Evolutionary conservation across 495 filamentous ascomycete genomes (phyloP).

Genomic region (Entonaema liquescens): DNA sequence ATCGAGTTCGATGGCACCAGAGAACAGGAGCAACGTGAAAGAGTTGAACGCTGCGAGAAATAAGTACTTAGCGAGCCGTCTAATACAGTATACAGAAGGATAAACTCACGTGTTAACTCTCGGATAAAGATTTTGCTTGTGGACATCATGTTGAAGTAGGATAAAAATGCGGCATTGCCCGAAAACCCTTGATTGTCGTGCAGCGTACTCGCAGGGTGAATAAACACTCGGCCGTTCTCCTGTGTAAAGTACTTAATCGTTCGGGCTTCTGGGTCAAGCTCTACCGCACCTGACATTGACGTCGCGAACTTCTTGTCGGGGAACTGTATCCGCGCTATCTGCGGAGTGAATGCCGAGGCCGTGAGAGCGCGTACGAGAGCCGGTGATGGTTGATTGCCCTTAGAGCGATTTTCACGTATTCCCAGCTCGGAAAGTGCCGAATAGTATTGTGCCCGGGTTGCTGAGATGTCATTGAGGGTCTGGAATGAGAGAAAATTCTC

Average conservation of each 20-base stretch:
- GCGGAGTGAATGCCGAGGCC: conserved; percentile 90
- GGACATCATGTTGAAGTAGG: conserved; percentile 88
- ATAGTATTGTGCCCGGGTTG: conserved; percentile 85
- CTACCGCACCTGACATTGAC: conserved; percentile 84
- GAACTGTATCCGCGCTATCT: conserved; percentile 88
- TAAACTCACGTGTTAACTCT: conserved; percentile 81
- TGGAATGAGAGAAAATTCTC: conserved; percentile 86
- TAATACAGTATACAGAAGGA: neutral
- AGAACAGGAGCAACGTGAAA: conserved; percentile 90
- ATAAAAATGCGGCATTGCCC: conserved; percentile 73
- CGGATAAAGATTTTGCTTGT: conserved; percentile 89
- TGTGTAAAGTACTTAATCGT: conserved; percentile 92
- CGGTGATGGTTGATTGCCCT: conserved; percentile 58
- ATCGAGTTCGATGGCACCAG: conserved; percentile 83
- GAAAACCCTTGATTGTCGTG: conserved; percentile 82
- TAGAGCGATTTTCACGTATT: conserved; percentile 66
- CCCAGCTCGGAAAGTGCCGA: conserved; percentile 86
- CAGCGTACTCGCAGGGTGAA: conserved; percentile 86
- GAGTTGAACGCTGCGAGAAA: conserved; percentile 78
- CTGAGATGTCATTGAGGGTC: conserved; percentile 84
- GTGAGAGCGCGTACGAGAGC: conserved; percentile 83
- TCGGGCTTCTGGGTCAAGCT: conserved; percentile 89
- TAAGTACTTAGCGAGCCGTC: conserved; percentile 12
- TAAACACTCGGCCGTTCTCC: conserved; percentile 87
- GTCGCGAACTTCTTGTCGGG: conserved; percentile 94